Conservation (phyloP, 768 basidiomycete species). For the Exsudoporus frostii region DNA sequence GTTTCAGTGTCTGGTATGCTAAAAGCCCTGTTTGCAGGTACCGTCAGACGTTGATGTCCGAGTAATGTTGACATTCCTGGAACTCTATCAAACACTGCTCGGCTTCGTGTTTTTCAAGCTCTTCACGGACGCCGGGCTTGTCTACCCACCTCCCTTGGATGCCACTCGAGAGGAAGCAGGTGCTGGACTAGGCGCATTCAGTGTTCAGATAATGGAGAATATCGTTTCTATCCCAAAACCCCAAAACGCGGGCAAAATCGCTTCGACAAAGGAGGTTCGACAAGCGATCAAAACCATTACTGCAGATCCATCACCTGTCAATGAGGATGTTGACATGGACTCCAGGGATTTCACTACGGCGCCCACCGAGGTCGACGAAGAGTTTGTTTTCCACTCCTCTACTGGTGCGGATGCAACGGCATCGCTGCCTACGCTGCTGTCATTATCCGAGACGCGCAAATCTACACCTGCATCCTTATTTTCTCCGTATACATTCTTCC, state of each 20-base stretch:
- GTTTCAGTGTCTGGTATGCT: constrained; percentile 1
- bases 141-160: constrained; percentile 95
- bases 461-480: constrained; percentile 66
- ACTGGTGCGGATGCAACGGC: constrained; percentile 43
- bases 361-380: constrained; percentile 48
- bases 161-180: constrained; percentile 74
- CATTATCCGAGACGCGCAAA: constrained; percentile 58
- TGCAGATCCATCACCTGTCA: constrained; percentile 16
- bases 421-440: constrained; percentile 65
- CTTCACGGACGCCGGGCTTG: constrained; percentile 89
- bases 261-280: constrained; percentile 55
- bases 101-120: constrained; percentile 97
- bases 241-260: constrained; percentile 28
- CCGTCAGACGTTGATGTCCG: constrained; percentile 95
- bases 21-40: constrained; percentile 49
- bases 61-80: constrained; percentile 96
- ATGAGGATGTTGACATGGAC: constrained; percentile 40
- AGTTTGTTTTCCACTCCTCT: constrained; percentile 64
- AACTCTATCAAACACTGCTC: constrained; percentile 94
- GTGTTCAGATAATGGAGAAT: constrained; percentile 52
- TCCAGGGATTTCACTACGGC: constrained; percentile 30
- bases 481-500: constrained; percentile 83
- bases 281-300: constrained; percentile 47
- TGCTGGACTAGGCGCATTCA: constrained; percentile 88
- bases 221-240: constrained; percentile 17